Percentiles rank a stretch among this genome's conserved stretches.
These are phyloP conservation scores for Allium sativum DNA, from an alignment of 106 monocot species.

Conservation along the genomic window DNA sequence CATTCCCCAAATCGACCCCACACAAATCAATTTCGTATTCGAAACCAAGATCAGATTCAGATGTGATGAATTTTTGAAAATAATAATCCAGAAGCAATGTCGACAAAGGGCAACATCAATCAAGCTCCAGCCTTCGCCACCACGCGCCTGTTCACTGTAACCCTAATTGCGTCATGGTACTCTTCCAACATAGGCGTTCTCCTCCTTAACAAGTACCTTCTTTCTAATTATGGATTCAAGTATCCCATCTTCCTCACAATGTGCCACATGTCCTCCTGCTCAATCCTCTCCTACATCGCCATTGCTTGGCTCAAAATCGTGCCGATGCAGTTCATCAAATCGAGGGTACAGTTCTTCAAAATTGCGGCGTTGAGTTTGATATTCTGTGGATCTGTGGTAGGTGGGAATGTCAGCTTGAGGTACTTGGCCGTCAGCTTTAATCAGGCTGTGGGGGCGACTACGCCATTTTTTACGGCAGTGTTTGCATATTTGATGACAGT, in stretches of 20 bases:
- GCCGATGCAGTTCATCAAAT: conserved; percentile 29
- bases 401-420: conserved; percentile 29
- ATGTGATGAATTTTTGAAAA: background rate
- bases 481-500: conserved; percentile 32
- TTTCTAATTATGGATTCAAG: conserved; percentile 38
- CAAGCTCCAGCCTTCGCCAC: background rate
- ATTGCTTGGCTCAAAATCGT: conserved; percentile 28
- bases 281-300: conserved; percentile 27
- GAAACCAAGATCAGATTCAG: background rate
- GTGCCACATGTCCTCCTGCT: conserved; percentile 41
- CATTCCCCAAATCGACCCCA: background rate
- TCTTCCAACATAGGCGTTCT: conserved; percentile 58
- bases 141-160: conserved; percentile 29
- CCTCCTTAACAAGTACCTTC: conserved; percentile 38
- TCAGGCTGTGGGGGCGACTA: conserved; percentile 37
- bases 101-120: background rate
- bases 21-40: background rate
- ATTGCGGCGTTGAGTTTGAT: conserved; percentile 28
- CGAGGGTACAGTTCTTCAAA: conserved; percentile 25
- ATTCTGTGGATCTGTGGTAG: conserved; percentile 33
- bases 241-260: conserved; percentile 42
- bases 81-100: background rate
- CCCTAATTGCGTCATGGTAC: conserved; percentile 43
- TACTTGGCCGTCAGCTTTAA: conserved; percentile 31
- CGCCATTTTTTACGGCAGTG: conserved; percentile 37